Conservation (phyloP, 208 protist species). For the Trypanosoma caninum region DNA sequence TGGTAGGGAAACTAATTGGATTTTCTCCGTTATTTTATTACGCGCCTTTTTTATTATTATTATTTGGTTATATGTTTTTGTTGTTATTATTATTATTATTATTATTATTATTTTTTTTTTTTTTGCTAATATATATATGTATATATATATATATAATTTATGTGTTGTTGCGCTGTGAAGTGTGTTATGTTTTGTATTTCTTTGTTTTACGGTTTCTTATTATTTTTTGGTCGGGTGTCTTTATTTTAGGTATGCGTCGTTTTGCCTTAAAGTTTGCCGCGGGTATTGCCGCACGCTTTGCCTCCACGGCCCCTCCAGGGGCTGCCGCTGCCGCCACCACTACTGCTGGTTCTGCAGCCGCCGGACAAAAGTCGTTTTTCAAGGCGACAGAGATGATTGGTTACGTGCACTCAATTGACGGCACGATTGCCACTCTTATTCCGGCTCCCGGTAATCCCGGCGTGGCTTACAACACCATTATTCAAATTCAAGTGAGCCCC, state of each 20-base stretch:
- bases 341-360: constrained; percentile 17
- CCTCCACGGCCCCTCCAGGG: constrained; percentile 26
- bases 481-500: constrained; percentile 80
- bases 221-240: neutral
- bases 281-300: constrained; percentile 37
- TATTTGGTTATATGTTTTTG: too few relatives aligned
- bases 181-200: too few relatives aligned
- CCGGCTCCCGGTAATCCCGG: constrained; percentile 68
- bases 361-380: constrained; percentile 76
- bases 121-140: too few relatives aligned
- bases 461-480: constrained; percentile 85
- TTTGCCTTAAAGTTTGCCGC: constrained; percentile 44
- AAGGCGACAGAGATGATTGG: constrained; percentile 86
- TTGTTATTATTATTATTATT: too few relatives aligned
- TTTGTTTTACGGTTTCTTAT: neutral
- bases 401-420: constrained; percentile 86
- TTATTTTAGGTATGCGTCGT: constrained; percentile 45
- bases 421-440: constrained; percentile 82
- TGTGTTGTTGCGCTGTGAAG: too few relatives aligned
- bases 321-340: constrained; percentile 24
- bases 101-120: too few relatives aligned
- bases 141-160: too few relatives aligned
- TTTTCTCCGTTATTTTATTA: too few relatives aligned
- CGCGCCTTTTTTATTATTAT: too few relatives aligned
- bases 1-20: too few relatives aligned